A percentile compares a stretch with the other conserved stretches of the same genome.
Conservation (phyloP, 257 asterid genomes). For the Solanum microdontum region DNA sequence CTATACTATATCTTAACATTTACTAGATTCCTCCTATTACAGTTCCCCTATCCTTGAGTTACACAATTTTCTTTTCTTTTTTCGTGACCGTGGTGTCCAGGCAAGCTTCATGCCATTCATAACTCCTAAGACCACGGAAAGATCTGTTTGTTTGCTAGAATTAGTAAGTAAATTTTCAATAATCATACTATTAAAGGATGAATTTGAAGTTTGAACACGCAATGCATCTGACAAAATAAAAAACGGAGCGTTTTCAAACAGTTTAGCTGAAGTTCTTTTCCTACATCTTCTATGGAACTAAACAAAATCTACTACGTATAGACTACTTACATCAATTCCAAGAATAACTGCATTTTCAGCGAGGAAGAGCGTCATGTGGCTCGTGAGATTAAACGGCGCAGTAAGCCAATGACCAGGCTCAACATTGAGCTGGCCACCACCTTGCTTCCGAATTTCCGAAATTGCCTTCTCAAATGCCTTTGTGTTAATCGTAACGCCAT, state of each 20-base stretch:
- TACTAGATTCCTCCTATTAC: neutral
- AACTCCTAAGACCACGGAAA: neutral
- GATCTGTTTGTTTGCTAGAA: neutral
- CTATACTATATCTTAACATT: neutral
- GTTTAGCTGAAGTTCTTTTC: neutral
- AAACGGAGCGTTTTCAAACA: neutral
- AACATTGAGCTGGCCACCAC: constrained; percentile 93
- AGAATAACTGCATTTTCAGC: constrained; percentile 69
- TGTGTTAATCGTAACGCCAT: constrained; percentile 65
- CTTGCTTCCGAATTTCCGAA: constrained; percentile 45
- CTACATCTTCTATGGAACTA: neutral
- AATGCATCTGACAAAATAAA: neutral
- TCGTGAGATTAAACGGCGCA: constrained; percentile 88
- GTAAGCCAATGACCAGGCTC: constrained; percentile 74
- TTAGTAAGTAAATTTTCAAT: neutral
- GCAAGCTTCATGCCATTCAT: neutral
- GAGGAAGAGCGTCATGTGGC: constrained; percentile 70
- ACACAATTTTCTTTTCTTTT: neutral
- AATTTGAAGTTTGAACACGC: neutral
- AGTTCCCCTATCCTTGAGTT: neutral
- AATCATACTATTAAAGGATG: neutral
- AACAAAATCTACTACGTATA: neutral
- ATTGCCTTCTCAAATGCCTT: constrained; percentile 64
- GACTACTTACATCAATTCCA: constrained; percentile 55
- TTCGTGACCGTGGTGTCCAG: neutral